Evolutionary conservation across 495 filamentous ascomycete genomes (phyloP), one percentile per base, ranked within the genome.

Genomic region (Letharia lupina): DNA sequence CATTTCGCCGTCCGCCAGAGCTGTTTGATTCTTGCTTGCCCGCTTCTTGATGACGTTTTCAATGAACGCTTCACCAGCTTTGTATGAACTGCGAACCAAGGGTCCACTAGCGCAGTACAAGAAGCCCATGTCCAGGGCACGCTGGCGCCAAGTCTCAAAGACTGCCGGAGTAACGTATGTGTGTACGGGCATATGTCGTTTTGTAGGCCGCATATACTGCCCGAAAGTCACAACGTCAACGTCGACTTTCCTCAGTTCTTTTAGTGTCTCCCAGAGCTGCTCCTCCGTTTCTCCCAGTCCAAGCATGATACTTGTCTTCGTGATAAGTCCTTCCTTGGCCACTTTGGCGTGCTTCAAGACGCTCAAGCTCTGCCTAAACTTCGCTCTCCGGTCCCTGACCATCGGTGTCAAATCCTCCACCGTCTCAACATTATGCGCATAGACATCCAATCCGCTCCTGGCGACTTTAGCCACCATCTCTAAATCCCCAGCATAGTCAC

Each of bases 201-300:
- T 98, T 13, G 94, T 98, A 15, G 94, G 94, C 6, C 92, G 89
- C 94, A 98, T 98, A 80, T 98, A 98, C 81, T 98, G 94, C 5
- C 95, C 94, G 66, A 98, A 98, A 0, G 94, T 98, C 47, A 98
- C 91, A 16, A 98, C 91, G 67, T 98, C 94, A 35, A 96, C 92
- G 67, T 89, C 80, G 47, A 86, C 78, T 63, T 85, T 86, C 33
- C 94, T 85, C 39, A 97, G 81, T 72, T 96, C 89, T 77, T 80
- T 83, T 57, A 98, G 77, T 11, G 93, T 83, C 67, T 89, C 83
- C 84, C 85, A 88, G 11, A 98, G 76, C 77, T 97, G 89, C n/a
- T 89, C 83, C 69, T 97, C 91, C 7, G 86, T 91, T 82, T 98
- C 94, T 1, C 94, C 94, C 35, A 98, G 75, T 20, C 94, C 94